Conservation (phyloP, 1,284 basidiomycete genomes). For the Cutaneotrichosporon sp. region DNA sequence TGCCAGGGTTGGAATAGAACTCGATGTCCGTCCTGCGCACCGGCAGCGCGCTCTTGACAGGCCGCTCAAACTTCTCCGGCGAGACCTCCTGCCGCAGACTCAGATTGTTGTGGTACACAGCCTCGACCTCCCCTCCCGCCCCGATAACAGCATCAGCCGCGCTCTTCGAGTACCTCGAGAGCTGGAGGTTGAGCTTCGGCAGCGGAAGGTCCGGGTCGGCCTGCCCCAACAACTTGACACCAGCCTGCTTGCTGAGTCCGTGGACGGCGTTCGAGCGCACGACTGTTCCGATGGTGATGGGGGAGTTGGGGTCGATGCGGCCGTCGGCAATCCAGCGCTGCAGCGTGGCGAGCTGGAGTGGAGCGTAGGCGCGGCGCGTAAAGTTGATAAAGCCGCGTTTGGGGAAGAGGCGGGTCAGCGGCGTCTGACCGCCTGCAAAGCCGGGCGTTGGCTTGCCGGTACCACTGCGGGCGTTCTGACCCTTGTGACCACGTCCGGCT, state of each 20-base stretch:
- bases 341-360: conserved; percentile 79
- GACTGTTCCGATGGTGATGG: conserved; percentile 84
- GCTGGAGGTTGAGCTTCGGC: conserved; percentile 70
- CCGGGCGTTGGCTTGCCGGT: conserved; percentile 76
- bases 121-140: conserved; percentile 76
- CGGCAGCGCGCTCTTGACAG: conserved; percentile 65
- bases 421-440: conserved; percentile 96
- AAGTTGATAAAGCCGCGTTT: conserved; percentile 91
- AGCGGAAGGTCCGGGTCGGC: conserved; percentile 51
- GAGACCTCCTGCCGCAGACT: conserved; percentile 76
- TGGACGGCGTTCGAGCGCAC: conserved; percentile 82
- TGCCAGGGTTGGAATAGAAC: conserved; percentile 49
- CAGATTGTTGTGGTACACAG: conserved; percentile 86
- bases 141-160: conserved; percentile 81
- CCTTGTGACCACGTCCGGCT: conserved; percentile 89
- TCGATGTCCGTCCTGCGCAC: conserved; percentile 75
- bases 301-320: conserved; percentile 67
- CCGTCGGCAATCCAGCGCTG: conserved; percentile 88
- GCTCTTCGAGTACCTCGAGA: conserved; percentile 78
- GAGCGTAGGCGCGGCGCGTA: conserved; percentile 67
- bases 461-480: conserved; percentile 87
- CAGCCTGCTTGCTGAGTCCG: conserved; percentile 65
- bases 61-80: conserved; percentile 51
- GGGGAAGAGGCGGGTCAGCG: conserved; percentile 83
- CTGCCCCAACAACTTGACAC: conserved; percentile 85